phyloP scores from a whole-genome alignment of 1,139 yeast species.

The Spencermartinsiella ligniputridi region DNA sequence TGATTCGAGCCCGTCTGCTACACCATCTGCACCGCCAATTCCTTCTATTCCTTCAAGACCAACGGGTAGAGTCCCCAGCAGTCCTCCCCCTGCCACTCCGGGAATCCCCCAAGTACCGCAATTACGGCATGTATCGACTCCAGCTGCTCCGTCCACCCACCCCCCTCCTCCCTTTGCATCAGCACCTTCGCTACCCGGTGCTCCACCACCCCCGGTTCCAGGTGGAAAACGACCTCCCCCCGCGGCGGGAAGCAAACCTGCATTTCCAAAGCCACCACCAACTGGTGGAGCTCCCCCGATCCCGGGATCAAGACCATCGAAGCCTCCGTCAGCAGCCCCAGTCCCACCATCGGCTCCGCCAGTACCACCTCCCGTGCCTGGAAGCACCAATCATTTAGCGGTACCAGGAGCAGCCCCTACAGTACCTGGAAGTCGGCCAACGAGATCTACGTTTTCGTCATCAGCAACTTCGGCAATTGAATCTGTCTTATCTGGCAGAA shows the following conservation, averaged over 20 bases:
- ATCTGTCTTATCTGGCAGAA: neutral
- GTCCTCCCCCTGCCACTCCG: conserved; percentile 3
- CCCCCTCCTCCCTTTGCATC: conserved; percentile 14
- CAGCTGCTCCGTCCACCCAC: conserved; percentile 12
- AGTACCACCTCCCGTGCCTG: conserved; percentile 21
- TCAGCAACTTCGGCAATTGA: neutral
- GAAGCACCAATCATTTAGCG: neutral
- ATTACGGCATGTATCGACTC: conserved; percentile 12
- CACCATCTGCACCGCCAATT: too few species aligned
- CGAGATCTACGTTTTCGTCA: neutral
- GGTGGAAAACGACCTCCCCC: conserved; percentile 12
- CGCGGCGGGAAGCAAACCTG: conserved; percentile 16
- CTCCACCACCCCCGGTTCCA: conserved; percentile 2
- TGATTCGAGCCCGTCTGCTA: conserved; percentile 2
- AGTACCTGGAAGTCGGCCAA: neutral
- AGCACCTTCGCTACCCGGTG: conserved; percentile 4
- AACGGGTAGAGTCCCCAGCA: neutral
- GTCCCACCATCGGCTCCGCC: conserved; percentile 22
- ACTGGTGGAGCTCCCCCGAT: conserved; percentile 16
- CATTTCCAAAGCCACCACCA: conserved; percentile 9
- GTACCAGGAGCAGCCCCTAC: conserved; percentile 4
- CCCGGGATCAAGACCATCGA: conserved; percentile 14
- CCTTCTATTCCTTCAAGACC: conserved; percentile 20
- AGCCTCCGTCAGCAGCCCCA: conserved; percentile 6
- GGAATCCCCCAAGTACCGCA: conserved; percentile 4